phyloP scores from a whole-genome alignment of 2,329 filamentous ascomycete species.

The Fusarium falciforme region DNA sequence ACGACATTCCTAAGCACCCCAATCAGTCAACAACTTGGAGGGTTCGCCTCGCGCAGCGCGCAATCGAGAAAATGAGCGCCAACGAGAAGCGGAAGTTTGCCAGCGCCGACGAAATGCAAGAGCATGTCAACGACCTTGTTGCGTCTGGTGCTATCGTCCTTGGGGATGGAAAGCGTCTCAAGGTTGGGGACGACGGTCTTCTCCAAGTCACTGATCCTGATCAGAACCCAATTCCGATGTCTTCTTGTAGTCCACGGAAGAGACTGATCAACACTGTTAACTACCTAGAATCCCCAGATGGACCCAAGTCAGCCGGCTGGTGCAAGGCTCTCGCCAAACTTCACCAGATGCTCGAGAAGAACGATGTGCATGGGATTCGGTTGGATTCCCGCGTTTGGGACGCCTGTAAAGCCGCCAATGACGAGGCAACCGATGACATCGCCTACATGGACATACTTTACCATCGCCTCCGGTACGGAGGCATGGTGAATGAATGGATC shows the following conservation, averaged over 20 bases:
- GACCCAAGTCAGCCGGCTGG: not conserved
- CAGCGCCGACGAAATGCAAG: not conserved
- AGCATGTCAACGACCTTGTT: not conserved
- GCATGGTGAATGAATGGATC: too few species aligned
- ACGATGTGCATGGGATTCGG: too few species aligned
- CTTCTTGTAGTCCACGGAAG: accelerated
- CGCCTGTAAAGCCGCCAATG: not conserved
- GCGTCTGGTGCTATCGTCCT: not conserved
- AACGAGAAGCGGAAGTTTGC: not conserved
- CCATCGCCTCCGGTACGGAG: too few species aligned
- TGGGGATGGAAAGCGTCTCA: not conserved
- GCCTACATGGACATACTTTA: not conserved
- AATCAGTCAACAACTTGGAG: not conserved
- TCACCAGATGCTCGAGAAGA: not conserved
- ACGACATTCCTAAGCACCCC: not conserved
- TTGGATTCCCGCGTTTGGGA: not conserved
- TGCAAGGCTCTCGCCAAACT: not conserved
- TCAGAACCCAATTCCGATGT: not conserved
- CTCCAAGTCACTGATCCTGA: not conserved
- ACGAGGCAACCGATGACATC: not conserved
- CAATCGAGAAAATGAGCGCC: not conserved
- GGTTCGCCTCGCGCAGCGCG: not conserved
- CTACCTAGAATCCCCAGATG: not conserved
- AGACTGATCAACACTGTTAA: not conserved
- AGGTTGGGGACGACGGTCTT: not conserved